Conservation (phyloP, 2,329 filamentous ascomycete species). For the Alternaria burnsii region DNA sequence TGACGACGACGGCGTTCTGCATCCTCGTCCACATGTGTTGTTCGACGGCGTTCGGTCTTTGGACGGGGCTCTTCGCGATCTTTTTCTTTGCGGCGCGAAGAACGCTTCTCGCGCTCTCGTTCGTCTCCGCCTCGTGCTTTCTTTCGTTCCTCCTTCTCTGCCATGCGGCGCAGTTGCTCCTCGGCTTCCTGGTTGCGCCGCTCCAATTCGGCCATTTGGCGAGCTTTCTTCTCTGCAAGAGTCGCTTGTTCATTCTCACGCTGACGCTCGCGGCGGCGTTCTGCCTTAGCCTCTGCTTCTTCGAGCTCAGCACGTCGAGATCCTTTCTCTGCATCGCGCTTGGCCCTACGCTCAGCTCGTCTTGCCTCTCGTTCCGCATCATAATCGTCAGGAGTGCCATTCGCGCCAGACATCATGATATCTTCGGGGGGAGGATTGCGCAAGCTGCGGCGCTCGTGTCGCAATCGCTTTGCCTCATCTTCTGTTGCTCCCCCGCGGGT, state of each 20-base stretch:
- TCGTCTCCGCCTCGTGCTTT: constrained; percentile 47
- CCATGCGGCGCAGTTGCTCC: constrained; percentile 49
- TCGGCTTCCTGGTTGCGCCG: constrained; percentile 50
- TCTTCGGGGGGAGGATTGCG: constrained; percentile 40
- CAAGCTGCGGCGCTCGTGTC: constrained; percentile 48
- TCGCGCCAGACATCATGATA: constrained; percentile 36
- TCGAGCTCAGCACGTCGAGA: constrained; percentile 44
- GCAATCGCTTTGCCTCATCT: constrained; percentile 49
- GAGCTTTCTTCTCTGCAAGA: constrained; percentile 49
- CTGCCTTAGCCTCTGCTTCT: constrained; percentile 48
- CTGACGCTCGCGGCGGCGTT: constrained; percentile 50
- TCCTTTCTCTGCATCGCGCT: constrained; percentile 48
- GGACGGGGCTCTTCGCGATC: constrained; percentile 42
- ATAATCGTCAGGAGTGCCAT: constrained; percentile 38
- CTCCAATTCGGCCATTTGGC: constrained; percentile 50
- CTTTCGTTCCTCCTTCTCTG: constrained; percentile 51
- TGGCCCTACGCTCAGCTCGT: constrained; percentile 46
- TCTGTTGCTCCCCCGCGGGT: constrained; percentile 46
- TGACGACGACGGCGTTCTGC: constrained; percentile 52
- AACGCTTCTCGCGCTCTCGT: constrained; percentile 45
- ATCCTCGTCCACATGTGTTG: constrained; percentile 49
- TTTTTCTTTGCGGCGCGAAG: constrained; percentile 48
- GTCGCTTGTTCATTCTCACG: constrained; percentile 45
- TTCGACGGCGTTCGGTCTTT: constrained; percentile 45
- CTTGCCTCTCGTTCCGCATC: constrained; percentile 51